A percentile compares a stretch with the other conserved stretches of the same genome.
phyloP scores from a whole-genome alignment of 306 rosid species.

The Prunus mongolica region DNA sequence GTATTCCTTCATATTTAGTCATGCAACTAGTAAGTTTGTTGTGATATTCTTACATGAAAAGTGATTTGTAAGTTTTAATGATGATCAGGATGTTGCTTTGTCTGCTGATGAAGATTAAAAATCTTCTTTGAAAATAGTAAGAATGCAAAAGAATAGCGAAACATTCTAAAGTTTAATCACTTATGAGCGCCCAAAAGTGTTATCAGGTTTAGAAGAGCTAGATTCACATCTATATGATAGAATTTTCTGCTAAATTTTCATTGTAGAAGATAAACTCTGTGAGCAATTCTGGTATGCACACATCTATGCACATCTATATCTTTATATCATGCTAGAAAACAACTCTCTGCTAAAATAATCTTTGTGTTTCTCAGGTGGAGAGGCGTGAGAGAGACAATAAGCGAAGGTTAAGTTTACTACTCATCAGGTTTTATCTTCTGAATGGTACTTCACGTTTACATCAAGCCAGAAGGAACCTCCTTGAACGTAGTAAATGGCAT shows the following conservation, averaged over 20 bases:
- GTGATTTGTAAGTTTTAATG: constrained; percentile 8
- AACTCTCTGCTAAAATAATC: constrained; percentile 24
- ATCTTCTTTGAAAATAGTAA: not conserved
- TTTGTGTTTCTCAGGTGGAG: constrained; percentile 74
- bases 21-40: not conserved
- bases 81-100: not conserved
- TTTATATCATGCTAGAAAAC: not conserved
- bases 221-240: not conserved
- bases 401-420: constrained; percentile 56
- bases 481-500: constrained; percentile 93
- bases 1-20: constrained; percentile 32
- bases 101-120: constrained; percentile 5
- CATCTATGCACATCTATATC: not conserved
- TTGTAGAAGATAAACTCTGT: not conserved
- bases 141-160: not conserved
- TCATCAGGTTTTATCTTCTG: constrained; percentile 75
- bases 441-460: constrained; percentile 80
- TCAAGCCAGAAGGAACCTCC: constrained; percentile 84
- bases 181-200: not conserved
- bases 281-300: not conserved
- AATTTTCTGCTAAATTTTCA: not conserved
- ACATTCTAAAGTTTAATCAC: not conserved
- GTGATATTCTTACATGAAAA: not conserved
- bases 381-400: constrained; percentile 87
- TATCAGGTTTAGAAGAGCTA: not conserved